These are phyloP conservation scores for Grigorovia transvaalensis DNA, from an alignment of 805 yeast genomes.

Conservation along the genomic window DNA sequence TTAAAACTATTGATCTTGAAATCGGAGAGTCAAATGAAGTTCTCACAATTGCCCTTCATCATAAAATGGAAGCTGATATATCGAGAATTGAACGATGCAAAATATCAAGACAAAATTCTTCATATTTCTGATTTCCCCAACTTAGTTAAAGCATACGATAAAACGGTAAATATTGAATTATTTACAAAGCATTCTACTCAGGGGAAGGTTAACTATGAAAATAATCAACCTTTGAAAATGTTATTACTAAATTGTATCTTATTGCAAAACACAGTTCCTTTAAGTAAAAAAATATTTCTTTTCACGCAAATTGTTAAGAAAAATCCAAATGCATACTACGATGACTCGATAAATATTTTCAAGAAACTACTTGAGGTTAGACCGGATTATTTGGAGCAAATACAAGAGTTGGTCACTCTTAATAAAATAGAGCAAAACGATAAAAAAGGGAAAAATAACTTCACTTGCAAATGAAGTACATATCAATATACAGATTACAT, in stretches of 20 bases:
- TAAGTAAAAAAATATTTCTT: too few relatives aligned
- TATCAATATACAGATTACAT: too few relatives aligned
- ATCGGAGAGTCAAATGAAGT: conserved; percentile 20
- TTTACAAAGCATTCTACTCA: not conserved
- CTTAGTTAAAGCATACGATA: conserved; percentile 10
- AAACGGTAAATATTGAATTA: not conserved
- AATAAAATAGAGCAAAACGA: too few relatives aligned
- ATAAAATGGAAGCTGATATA: conserved; percentile 28
- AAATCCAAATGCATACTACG: not conserved
- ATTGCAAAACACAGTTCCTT: not conserved
- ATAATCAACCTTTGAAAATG: not conserved
- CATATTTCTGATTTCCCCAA: conserved; percentile 22
- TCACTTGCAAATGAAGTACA: too few relatives aligned
- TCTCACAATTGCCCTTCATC: conserved; percentile 7
- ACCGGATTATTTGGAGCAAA: not conserved
- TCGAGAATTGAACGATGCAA: conserved; percentile 18
- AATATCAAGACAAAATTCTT: conserved; percentile 6
- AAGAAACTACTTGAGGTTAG: too few relatives aligned
- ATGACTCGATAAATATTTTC: not conserved
- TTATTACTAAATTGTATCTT: not conserved
- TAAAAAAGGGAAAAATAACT: too few relatives aligned
- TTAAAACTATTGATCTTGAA: conserved; percentile 19
- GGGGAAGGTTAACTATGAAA: not conserved
- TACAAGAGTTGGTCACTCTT: not conserved
- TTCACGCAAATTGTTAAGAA: too few relatives aligned